Base-by-base conservation (phyloP, 2,329 filamentous ascomycete genomes). In the Xylariaceae sp. region DNA sequence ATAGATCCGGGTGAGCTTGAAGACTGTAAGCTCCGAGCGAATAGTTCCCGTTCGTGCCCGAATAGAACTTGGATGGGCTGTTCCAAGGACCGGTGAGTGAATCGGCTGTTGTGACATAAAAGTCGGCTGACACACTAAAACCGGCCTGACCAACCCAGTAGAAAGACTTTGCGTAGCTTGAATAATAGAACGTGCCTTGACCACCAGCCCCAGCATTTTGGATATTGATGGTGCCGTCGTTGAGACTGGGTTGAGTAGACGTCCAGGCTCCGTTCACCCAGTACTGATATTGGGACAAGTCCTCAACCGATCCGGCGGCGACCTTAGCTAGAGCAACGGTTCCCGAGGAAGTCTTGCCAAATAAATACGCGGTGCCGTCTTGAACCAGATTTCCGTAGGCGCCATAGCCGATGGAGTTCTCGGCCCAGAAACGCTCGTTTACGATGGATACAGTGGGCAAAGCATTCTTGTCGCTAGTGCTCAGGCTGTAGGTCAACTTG, bases 181-280 rank as follows among this genome's bases (percentile, higher is more conserved):
- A 56, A 28, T 58, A 58, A 50, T 58, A 62, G 33, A 52, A 62
- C 6, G 58, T 60, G 19, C 58, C 60, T 47, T 62, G 60, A 19
- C 53, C 53, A 16, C 54, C 56, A 1, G 56, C 50, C 14, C 54
- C 55, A 18, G 46, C 52, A 43, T 58, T 55, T 10, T 46, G 41
- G 28, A 58, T 51, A 16, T 36, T 34, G 19, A 48, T 43, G 31
- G 42, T 50, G 5, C 38, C 42, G 12, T 54, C 50, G 39, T 44
- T 31, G 5, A 54, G 28, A 13, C 11, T 6, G 19, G 58, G 56
- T 40, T 39, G 39, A 12, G 31, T 53, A 6, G 47, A 45, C 14
- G 46, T 47, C 59, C 57, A 58, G 11, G 42, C 33, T 9, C 41
- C 45, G 7, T 54, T 48, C 31, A 54, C 55, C 43, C 54, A 62